phyloP scores from a whole-genome alignment of 1,284 basidiomycete genomes.

The Ceratobasidium sp. region DNA sequence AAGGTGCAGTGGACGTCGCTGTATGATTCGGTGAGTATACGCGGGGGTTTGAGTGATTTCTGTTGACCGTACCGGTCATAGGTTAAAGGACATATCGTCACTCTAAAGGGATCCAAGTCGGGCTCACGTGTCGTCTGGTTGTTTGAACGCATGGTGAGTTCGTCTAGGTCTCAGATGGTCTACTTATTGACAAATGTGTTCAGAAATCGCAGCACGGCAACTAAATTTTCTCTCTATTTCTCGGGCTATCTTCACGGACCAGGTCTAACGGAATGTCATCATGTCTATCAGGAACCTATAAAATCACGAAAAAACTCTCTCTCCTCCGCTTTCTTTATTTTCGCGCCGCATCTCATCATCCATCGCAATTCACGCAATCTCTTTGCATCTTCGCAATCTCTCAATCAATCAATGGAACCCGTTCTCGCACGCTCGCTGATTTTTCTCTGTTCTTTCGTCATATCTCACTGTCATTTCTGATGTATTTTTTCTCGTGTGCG shows the following conservation, averaged over 20 bases:
- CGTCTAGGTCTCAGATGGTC: neutral
- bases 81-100: conserved; percentile 86
- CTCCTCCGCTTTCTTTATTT: neutral
- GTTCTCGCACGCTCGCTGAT: neutral
- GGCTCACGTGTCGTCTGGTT: conserved; percentile 90
- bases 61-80: conserved; percentile 5
- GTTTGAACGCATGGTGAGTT: conserved; percentile 69
- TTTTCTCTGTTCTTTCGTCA: neutral
- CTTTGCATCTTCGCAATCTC: conserved; percentile 14
- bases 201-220: conserved; percentile 45
- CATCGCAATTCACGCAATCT: conserved; percentile 14
- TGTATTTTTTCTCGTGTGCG: conserved; percentile 9
- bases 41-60: neutral
- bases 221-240: conserved; percentile 16
- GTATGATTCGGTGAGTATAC: conserved; percentile 71
- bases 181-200: neutral
- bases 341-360: conserved; percentile 5
- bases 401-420: neutral
- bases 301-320: conserved; percentile 7
- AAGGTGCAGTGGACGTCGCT: conserved; percentile 82
- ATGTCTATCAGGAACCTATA: conserved; percentile 8
- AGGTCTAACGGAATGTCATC: conserved; percentile 28
- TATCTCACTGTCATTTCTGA: conserved; percentile 37
- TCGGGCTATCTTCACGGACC: conserved; percentile 41
- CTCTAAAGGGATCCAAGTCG: conserved; percentile 85